Percentiles rank a stretch among this genome's conserved stretches.
phyloP scores from a whole-genome alignment of 2,329 filamentous ascomycete genomes.

The Claviceps sp. region DNA sequence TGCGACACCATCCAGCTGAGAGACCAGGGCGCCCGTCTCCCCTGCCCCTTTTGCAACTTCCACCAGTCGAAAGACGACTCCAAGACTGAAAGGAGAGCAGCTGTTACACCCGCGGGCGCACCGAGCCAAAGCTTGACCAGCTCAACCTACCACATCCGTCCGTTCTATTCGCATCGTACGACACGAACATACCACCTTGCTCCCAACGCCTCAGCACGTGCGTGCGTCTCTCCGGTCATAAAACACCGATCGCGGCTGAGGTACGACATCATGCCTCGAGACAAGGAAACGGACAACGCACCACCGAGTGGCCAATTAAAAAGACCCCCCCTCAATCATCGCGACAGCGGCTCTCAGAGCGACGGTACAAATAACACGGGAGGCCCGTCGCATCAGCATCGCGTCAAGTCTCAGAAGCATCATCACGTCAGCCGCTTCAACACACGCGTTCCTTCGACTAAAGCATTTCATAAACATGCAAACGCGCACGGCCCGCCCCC shows the following conservation, averaged over 20 bases:
- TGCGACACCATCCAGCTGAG: background rate
- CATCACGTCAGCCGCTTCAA: slow-evolving; percentile 32
- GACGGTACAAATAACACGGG: slow-evolving; percentile 14
- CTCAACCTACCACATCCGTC: background rate
- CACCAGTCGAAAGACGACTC: background rate
- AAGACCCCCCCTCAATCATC: slow-evolving; percentile 27
- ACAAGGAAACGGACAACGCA: slow-evolving; percentile 34
- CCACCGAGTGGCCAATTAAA: slow-evolving; percentile 42
- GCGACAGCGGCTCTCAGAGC: slow-evolving; percentile 23
- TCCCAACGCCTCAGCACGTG: background rate
- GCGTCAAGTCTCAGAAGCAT: slow-evolving; percentile 19
- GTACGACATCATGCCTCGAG: slow-evolving; percentile 24
- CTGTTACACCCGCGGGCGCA: background rate
- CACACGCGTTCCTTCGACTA: slow-evolving; percentile 38
- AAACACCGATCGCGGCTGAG: background rate
- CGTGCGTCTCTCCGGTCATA: background rate
- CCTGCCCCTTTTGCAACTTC: background rate
- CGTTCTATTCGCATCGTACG: background rate
- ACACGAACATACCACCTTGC: background rate
- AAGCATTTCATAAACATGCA: slow-evolving; percentile 30
- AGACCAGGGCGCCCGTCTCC: background rate
- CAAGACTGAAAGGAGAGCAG: background rate
- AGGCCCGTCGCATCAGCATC: slow-evolving; percentile 15
- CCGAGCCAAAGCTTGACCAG: background rate
- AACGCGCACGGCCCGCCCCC: slow-evolving; percentile 13